Evolutionary conservation across 1,139 yeast species (phyloP).

Genomic region (Taphrina wiesneri): DNA sequence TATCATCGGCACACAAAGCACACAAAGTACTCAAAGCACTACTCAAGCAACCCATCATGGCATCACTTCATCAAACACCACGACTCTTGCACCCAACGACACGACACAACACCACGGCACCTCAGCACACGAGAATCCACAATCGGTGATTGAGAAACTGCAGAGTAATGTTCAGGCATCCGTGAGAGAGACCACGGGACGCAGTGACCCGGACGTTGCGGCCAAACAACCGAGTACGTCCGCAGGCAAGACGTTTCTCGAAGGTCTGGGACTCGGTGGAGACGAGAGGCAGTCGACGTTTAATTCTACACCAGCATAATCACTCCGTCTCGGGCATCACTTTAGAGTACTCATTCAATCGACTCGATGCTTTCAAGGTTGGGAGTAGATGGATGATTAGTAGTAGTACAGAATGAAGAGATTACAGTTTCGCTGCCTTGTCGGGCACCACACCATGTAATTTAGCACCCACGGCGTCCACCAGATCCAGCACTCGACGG

Average conservation of each 20-base stretch:
- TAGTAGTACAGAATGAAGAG: not conserved
- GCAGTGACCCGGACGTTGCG: not conserved
- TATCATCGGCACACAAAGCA: not conserved
- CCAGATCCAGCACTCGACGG: conserved; percentile 16
- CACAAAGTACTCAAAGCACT: not conserved
- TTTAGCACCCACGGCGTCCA: conserved; percentile 14
- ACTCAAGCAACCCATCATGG: not conserved
- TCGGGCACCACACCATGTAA: not conserved
- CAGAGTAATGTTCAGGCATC: conserved; percentile 5
- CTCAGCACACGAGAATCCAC: not conserved
- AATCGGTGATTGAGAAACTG: conserved; percentile 11
- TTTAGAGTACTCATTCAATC: too few species aligned
- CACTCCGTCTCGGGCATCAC: not conserved
- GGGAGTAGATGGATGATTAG: not conserved
- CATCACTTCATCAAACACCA: not conserved
- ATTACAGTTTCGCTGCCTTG: not conserved
- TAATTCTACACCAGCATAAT: not conserved
- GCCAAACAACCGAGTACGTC: not conserved
- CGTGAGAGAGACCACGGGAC: conserved; percentile 8
- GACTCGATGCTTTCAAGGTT: too few species aligned
- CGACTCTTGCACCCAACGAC: not conserved
- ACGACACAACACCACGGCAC: not conserved
- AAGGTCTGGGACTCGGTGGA: conserved; percentile 14
- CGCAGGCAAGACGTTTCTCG: not conserved
- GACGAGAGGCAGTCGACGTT: conserved; percentile 4